Evolutionary conservation across 306 rosid species (phyloP).

Genomic region (Oxytropis ochrocephala): DNA sequence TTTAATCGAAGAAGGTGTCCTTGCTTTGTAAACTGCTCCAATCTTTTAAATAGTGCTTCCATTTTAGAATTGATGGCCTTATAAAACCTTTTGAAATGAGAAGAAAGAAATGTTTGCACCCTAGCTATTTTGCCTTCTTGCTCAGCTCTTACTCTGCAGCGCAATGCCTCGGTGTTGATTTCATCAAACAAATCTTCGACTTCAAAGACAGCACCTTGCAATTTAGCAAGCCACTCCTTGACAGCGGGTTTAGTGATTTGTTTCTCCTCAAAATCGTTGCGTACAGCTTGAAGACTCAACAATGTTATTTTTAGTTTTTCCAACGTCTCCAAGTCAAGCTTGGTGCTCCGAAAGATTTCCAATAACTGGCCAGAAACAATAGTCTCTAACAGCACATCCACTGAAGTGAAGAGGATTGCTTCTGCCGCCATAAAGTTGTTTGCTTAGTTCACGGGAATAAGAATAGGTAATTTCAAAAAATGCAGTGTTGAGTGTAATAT

Average conservation of each 20-base stretch:
- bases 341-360: neutral
- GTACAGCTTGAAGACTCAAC: constrained; percentile 10
- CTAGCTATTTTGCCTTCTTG: neutral
- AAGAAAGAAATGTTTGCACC: constrained; percentile 27
- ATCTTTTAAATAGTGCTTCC: constrained; percentile 9
- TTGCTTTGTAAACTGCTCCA: constrained; percentile 19
- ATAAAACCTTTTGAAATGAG: constrained; percentile 12
- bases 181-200: neutral
- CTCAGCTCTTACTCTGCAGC: neutral
- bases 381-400: neutral
- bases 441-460: neutral
- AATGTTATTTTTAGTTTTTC: neutral
- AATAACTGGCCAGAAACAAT: neutral
- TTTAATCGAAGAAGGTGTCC: constrained; percentile 27
- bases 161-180: constrained; percentile 11
- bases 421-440: neutral
- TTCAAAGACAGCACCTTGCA: constrained; percentile 1
- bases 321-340: neutral
- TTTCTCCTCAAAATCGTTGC: constrained; percentile 9
- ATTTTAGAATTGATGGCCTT: constrained; percentile 19
- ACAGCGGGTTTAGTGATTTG: neutral
- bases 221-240: constrained; percentile 12
- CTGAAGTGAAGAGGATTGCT: constrained; percentile 7
- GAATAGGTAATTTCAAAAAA: neutral
- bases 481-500: too few species aligned